phyloP scores from a whole-genome alignment of 441 rosid genomes.

The Aleurites moluccanus region DNA sequence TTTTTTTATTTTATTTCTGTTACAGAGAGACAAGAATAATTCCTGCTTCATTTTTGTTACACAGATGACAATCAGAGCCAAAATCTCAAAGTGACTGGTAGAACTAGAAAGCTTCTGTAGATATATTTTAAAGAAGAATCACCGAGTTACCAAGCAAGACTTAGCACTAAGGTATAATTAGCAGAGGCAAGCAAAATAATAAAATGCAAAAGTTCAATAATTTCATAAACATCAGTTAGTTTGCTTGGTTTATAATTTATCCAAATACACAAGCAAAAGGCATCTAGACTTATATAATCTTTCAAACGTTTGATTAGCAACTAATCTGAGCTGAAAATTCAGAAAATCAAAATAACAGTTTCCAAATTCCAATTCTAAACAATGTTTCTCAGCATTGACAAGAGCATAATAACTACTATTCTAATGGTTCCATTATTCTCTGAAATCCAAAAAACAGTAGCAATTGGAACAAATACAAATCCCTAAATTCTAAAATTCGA shows the following conservation, averaged over 20 bases:
- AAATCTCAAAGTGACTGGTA: background rate
- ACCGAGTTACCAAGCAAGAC: background rate
- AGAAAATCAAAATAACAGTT: conserved; percentile 5
- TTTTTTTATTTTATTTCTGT: background rate
- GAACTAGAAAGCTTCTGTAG: background rate
- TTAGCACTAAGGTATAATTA: background rate
- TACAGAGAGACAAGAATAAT: background rate
- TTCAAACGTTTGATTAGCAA: no score
- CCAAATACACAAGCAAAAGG: no score
- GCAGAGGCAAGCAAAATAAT: no score
- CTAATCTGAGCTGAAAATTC: background rate
- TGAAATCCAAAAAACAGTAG: background rate
- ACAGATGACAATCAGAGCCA: background rate
- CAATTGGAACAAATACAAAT: background rate
- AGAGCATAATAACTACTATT: no score
- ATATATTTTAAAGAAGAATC: background rate
- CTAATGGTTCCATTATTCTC: no score
- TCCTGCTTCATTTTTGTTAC: background rate
- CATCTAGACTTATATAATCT: no score
- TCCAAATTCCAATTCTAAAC: background rate
- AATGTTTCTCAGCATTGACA: background rate
- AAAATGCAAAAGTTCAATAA: background rate
- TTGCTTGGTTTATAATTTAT: no score
- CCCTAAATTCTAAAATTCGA: background rate
- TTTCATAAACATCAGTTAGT: background rate